Evolutionary conservation across 2,329 filamentous ascomycete species (phyloP).

Genomic region (Phaeosphaeriaceae sp.): DNA sequence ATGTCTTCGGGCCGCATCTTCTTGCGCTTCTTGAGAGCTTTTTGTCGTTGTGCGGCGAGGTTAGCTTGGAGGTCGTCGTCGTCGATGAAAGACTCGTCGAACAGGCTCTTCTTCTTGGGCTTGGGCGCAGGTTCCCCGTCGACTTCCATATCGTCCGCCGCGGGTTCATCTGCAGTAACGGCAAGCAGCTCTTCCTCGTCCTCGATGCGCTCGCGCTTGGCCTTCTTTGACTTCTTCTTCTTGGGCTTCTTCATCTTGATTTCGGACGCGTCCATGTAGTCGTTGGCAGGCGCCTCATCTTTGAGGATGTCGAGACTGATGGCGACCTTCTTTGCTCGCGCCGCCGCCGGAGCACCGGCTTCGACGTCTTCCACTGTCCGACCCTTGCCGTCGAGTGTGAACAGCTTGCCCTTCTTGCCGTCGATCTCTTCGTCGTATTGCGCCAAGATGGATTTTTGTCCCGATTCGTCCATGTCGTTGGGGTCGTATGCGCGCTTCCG

Average conservation of each 20-base stretch:
- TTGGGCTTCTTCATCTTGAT: slow-evolving; percentile 80
- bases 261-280: slow-evolving; percentile 86
- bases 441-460: slow-evolving; percentile 72
- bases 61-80: slow-evolving; percentile 92
- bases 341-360: slow-evolving; percentile 61
- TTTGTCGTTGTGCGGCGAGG: slow-evolving; percentile 80
- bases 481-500: slow-evolving; percentile 89
- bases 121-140: slow-evolving; percentile 57
- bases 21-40: slow-evolving; percentile 90
- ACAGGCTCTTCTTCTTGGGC: slow-evolving; percentile 69
- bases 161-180: slow-evolving; percentile 37
- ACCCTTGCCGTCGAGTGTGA: slow-evolving; percentile 83
- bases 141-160: slow-evolving; percentile 70
- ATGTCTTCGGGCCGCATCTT: slow-evolving; percentile 86
- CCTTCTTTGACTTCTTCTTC: slow-evolving; percentile 42
- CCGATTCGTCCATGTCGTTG: slow-evolving; percentile 71
- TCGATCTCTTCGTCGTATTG: slow-evolving; percentile 97
- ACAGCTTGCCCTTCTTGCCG: slow-evolving; percentile 86
- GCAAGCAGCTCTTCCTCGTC: slow-evolving; percentile 66
- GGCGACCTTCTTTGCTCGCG: slow-evolving; percentile 68
- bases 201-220: slow-evolving; percentile 48
- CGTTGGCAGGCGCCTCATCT: slow-evolving; percentile 74
- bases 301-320: slow-evolving; percentile 77
- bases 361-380: slow-evolving; percentile 68
- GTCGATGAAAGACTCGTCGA: slow-evolving; percentile 77